Evolutionary conservation across 352 stramenopile species (phyloP), one percentile per base, ranked within the genome.

Genomic region (Phytophthora ohioensis): DNA sequence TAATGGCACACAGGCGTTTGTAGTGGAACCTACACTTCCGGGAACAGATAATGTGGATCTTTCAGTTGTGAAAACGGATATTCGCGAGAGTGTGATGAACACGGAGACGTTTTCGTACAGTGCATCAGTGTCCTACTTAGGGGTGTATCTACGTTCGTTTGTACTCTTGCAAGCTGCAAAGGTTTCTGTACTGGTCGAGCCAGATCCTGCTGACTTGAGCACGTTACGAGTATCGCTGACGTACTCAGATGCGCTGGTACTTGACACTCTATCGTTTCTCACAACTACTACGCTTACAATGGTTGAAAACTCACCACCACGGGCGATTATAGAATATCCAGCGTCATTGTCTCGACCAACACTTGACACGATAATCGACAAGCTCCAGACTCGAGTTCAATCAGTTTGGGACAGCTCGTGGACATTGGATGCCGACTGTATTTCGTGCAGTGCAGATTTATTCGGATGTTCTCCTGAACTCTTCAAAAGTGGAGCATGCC

Each of bases 11-110:
- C 64, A 72, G 13, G 63, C 21, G 0, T 63, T 72, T 46, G 5
- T 21, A 41, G 39, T 63, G 35, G 48, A 21, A 10, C 49, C 64
- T 3, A 30, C 35, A 34, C 32, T n/a, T 15, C 53, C 35, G 21
- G 49, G 49, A 4, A 57, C 64, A 2, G 56, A 72, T 42, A 62
- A 63, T 27, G 49, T 72, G 51, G 43, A 61, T 31, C 49, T 72
- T 32, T 53, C 42, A 27, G 63, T 72, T 17, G n/a, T 53, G n/a
- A 36, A 34, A 15, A 41, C 10, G 1, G 49, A 67, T 53, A 67
- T 71, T 27, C 46, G 34, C 1, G 1, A n/a, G 4, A 59, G 10
- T 30, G 42, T 41, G 32, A 41, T 17, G 5, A 49, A 30, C 11
- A 12, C 41, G 4, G 13, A 60, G 27, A 57, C 48, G 2, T 68